phyloP scores from a whole-genome alignment of 2,329 filamentous ascomycete species.

The Xylaria sp. region DNA sequence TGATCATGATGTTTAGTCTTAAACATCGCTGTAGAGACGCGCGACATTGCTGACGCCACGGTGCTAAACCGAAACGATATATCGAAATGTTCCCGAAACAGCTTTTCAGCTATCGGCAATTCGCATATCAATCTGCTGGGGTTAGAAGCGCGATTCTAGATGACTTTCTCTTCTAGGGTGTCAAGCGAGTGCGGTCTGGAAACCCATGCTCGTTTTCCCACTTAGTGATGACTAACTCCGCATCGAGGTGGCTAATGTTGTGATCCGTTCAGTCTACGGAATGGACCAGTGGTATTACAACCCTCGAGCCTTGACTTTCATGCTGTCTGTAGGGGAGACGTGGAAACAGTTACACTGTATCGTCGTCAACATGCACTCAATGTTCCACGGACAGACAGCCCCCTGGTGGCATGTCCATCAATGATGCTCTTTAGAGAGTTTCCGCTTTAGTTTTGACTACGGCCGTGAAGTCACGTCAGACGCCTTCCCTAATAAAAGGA shows the following conservation, averaged over 20 bases:
- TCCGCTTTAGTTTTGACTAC: slow-evolving; percentile 32
- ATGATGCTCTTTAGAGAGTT: slow-evolving; percentile 23
- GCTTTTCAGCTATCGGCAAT: slow-evolving; percentile 18
- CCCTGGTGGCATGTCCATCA: slow-evolving; percentile 25
- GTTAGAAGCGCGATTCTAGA: background rate
- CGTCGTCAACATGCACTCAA: slow-evolving; percentile 31
- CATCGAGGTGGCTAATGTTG: slow-evolving; percentile 14
- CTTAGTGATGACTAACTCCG: slow-evolving; percentile 18
- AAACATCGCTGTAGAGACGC: slow-evolving; percentile 35
- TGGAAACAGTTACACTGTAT: slow-evolving; percentile 32
- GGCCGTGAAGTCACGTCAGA: slow-evolving; percentile 32
- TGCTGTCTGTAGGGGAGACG: slow-evolving; percentile 10
- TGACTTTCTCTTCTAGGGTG: background rate
- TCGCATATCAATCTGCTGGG: slow-evolving; percentile 5
- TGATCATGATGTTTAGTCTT: slow-evolving; percentile 21
- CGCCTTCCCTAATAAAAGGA: slow-evolving; percentile 24
- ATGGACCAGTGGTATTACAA: slow-evolving; percentile 25
- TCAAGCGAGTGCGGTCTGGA: slow-evolving; percentile 5
- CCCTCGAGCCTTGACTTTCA: slow-evolving; percentile 12
- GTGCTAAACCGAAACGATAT: slow-evolving; percentile 38
- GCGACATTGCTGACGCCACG: slow-evolving; percentile 28
- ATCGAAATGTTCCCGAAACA: slow-evolving; percentile 36
- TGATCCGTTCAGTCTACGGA: slow-evolving; percentile 24
- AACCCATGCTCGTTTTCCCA: slow-evolving; percentile 10
- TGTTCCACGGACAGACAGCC: slow-evolving; percentile 29